Percentiles rank a stretch among this genome's conserved stretches.
Evolutionary conservation across 495 filamentous ascomycete species (phyloP).

Genomic region (Coniosporium apollinis): DNA sequence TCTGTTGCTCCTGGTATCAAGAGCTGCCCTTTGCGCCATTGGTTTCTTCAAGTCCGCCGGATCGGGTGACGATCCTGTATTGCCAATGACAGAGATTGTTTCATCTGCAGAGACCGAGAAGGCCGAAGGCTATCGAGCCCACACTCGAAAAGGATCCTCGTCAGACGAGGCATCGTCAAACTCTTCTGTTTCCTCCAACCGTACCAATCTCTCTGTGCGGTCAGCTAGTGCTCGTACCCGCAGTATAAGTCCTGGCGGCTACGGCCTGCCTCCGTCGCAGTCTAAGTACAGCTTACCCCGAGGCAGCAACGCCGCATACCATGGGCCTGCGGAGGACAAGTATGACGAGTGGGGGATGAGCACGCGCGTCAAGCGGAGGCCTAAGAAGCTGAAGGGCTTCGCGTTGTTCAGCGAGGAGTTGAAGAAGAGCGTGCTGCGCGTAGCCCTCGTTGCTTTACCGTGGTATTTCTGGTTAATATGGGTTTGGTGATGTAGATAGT

Average conservation of each 20-base stretch:
- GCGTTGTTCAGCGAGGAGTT: background rate
- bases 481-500: too few species aligned
- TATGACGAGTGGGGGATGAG: background rate
- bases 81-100: constrained; percentile 5
- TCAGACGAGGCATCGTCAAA: background rate
- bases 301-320: constrained; percentile 14
- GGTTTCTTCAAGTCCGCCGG: background rate
- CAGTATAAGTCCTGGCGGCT: constrained; percentile 12
- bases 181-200: background rate
- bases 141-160: too few species aligned
- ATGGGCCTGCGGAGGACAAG: constrained; percentile 5
- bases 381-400: background rate
- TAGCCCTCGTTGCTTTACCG: background rate
- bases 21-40: constrained; percentile 36
- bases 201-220: constrained; percentile 7
- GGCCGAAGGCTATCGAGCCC: constrained; percentile 5
- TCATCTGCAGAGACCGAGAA: constrained; percentile 15
- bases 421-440: background rate
- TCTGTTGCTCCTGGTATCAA: constrained; percentile 38
- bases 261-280: constrained; percentile 8
- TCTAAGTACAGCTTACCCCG: constrained; percentile 12
- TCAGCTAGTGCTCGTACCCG: constrained; percentile 9
- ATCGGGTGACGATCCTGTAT: constrained; percentile 3
- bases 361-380: background rate
- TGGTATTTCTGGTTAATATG: constrained; percentile 4